Conservation (phyloP, 192 early-diverging fungal species). For the Coemansia sp. region DNA sequence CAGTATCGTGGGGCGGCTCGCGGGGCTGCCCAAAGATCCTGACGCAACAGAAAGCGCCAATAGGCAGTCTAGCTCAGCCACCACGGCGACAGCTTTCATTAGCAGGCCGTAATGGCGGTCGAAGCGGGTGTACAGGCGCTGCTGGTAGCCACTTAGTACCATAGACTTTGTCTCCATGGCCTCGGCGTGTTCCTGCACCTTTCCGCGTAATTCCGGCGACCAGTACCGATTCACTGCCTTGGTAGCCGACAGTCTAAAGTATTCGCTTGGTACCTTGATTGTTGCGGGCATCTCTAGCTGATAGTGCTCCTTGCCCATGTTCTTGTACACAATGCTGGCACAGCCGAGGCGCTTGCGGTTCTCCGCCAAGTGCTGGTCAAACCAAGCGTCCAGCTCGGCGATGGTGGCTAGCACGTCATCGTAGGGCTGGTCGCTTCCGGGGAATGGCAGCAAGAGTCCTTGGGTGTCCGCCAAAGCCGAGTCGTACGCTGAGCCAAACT, state of each 20-base stretch:
- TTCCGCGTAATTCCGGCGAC: constrained; percentile 61
- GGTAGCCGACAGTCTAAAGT: constrained; percentile 77
- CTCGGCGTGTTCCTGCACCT: constrained; percentile 77
- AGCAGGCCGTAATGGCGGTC: constrained; percentile 75
- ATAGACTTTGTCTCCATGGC: constrained; percentile 75
- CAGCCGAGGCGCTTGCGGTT: constrained; percentile 65
- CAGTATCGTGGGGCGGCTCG: constrained; percentile 87
- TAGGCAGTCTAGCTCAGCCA: constrained; percentile 89
- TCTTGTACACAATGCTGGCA: constrained; percentile 73
- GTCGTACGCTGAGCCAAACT: constrained; percentile 78
- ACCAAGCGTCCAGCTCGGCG: constrained; percentile 61
- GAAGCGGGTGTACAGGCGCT: constrained; percentile 79
- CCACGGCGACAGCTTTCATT: constrained; percentile 66
- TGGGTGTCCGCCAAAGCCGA: constrained; percentile 58
- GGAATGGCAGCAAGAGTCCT: constrained; percentile 63
- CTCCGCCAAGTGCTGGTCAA: constrained; percentile 69
- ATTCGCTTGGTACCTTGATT: constrained; percentile 74
- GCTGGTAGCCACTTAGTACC: constrained; percentile 73
- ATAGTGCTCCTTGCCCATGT: constrained; percentile 95
- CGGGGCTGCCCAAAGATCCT: constrained; percentile 67
- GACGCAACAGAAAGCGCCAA: constrained; percentile 72
- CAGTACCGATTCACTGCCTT: constrained; percentile 84
- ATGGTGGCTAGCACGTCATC: constrained; percentile 66
- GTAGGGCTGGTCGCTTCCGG: constrained; percentile 77
- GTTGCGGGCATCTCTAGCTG: constrained; percentile 86